Evolutionary conservation across 164 flowering plant species (phyloP), one percentile per base, ranked within the genome.

Genomic region (Houttuynia cordata): DNA sequence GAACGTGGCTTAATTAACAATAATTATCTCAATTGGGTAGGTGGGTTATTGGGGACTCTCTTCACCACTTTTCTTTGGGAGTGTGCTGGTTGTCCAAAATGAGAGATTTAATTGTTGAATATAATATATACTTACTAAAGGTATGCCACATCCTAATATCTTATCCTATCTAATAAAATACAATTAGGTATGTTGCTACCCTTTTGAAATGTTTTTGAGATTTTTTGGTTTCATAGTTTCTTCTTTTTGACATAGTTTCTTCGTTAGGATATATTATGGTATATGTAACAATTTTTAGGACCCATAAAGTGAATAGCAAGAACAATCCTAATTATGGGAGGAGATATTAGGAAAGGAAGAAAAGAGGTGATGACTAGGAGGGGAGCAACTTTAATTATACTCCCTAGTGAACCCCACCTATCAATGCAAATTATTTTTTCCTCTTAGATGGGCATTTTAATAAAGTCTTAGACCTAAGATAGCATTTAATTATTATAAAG

Each of bases 391-490:
- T 37, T 34, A 75, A 80, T 77, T 23, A 42, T 41, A 42, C 30
- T 55, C 20, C 74, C 53, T 68, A 49, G 72, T 62, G 54, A 68
- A 67, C 37, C 73, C 65, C 73, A 74, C 64, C 73, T 69, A 71
- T 71, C 71, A 75, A 59, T 41, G 57, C 71, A 76, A 74, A 79
- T 72, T 68, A 74, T 70, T 71, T 75, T n/a, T 45, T 45, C 67
- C 63, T 62, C 74, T 67, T 58, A 41, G 61, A 42, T 17, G 56
- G 34, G 3, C 34, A 59, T 50, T 62, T 64, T 54, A 53, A 22
- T 69, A n/a, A n/a, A 51, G 30, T 19, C 22, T 17, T 51, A 51
- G 40, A 34, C 10, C 24, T 57, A 62, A 67, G 56, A 45, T 58
- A 21, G 65, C 68, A 72, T 65, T 61, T 42, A 57, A 47, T 59